phyloP scores from a whole-genome alignment of 2,329 filamentous ascomycete genomes.

The Aspergillus ochraceus region DNA sequence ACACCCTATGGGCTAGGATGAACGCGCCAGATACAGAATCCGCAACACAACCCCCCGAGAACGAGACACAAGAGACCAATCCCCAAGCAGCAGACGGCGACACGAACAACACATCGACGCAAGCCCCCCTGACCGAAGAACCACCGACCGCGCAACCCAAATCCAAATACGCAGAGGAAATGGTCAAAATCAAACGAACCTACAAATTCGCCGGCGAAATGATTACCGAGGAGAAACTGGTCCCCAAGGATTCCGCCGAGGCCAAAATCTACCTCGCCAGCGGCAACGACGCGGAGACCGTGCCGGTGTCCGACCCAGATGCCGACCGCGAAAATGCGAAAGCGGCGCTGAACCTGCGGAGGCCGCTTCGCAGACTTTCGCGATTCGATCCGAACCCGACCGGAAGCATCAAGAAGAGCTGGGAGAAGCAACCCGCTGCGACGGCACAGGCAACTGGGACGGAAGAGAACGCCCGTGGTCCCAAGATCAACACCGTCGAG shows the following conservation, averaged over 20 bases:
- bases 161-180: constrained; percentile 38
- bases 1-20: constrained; percentile 56
- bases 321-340: constrained; percentile 18
- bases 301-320: constrained; percentile 22
- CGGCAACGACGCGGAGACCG: constrained; percentile 38
- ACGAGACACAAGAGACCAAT: constrained; percentile 13
- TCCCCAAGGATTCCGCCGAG: constrained; percentile 55
- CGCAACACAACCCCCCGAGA: constrained; percentile 13
- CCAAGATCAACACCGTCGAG: constrained; percentile 66
- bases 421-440: constrained; percentile 38
- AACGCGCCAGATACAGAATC: constrained; percentile 35
- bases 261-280: constrained; percentile 54
- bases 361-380: constrained; percentile 45
- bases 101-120: constrained; percentile 15
- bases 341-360: constrained; percentile 29
- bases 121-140: constrained; percentile 15
- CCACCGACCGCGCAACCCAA: constrained; percentile 10
- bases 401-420: constrained; percentile 44
- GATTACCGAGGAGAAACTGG: constrained; percentile 54
- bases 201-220: constrained; percentile 59
- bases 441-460: constrained; percentile 18
- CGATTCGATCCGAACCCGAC: constrained; percentile 49
- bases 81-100: constrained; percentile 11
- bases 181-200: constrained; percentile 57
- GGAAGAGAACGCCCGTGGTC: constrained; percentile 44